phyloP scores from a whole-genome alignment of 345 rosid species.

The Zanthoxylum bungeanum region DNA sequence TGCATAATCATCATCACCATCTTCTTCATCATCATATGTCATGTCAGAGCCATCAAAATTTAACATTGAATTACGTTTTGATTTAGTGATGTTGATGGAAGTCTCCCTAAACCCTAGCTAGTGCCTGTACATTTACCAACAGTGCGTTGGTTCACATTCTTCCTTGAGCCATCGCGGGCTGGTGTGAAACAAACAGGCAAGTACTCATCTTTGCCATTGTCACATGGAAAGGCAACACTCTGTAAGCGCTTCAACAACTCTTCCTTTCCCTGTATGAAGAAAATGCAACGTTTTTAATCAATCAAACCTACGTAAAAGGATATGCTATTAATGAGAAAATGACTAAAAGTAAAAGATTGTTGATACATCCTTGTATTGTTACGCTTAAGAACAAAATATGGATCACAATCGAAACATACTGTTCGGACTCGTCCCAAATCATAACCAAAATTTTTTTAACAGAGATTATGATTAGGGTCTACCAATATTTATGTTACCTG shows the following conservation, averaged over 20 bases:
- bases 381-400: too few species aligned
- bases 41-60: background rate
- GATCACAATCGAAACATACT: too few species aligned
- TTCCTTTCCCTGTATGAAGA: slow-evolving; percentile 43
- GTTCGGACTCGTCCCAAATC: too few species aligned
- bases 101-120: background rate
- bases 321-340: too few species aligned
- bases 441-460: too few species aligned
- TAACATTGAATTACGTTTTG: background rate
- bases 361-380: too few species aligned
- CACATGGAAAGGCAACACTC: slow-evolving; percentile 36
- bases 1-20: background rate
- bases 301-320: background rate
- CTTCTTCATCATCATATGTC: background rate
- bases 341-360: too few species aligned
- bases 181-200: slow-evolving; percentile 47
- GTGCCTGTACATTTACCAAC: slow-evolving; percentile 28
- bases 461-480: background rate
- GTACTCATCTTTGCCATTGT: too few species aligned
- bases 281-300: background rate
- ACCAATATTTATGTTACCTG: slow-evolving; percentile 38
- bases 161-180: slow-evolving; percentile 42
- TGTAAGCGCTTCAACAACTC: slow-evolving; percentile 41
- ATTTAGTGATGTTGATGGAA: too few species aligned
- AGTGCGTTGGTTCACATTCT: slow-evolving; percentile 15